Percentiles rank a stretch among this genome's conserved stretches.
Evolutionary conservation across 1,139 yeast species (phyloP).

Genomic region (Fermentozyma sake): DNA sequence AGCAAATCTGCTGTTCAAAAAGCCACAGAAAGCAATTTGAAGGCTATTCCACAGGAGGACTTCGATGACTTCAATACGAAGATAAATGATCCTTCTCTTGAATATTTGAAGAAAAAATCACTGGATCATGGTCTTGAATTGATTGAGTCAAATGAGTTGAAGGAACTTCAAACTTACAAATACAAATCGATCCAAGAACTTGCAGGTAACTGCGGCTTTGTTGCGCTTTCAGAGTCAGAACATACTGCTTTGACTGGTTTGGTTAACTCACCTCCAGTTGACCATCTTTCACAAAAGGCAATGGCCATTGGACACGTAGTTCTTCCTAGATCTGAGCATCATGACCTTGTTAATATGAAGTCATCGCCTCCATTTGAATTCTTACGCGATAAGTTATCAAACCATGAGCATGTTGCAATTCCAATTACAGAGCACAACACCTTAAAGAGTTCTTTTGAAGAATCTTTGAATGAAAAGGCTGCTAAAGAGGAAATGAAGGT

Average conservation of each 20-base stretch:
- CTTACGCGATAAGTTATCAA: conserved; percentile 2
- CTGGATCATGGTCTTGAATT: conserved; percentile 5
- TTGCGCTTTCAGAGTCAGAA: conserved; percentile 5
- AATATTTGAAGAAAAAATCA: conserved; percentile 16
- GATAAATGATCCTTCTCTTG: conserved; percentile 16
- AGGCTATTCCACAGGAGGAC: conserved; percentile 16
- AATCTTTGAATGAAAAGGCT: conserved; percentile 13
- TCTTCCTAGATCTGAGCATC: conserved; percentile 8
- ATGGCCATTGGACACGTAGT: conserved; percentile 4
- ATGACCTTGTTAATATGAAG: conserved; percentile 9
- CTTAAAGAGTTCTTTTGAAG: conserved; percentile 4
- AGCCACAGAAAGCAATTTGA: conserved; percentile 15
- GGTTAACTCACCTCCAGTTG: conserved; percentile 15
- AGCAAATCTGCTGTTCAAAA: conserved; percentile 9
- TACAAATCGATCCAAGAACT: conserved; percentile 17
- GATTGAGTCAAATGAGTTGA: conserved; percentile 16
- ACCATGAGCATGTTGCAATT: conserved; percentile 12
- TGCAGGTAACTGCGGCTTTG: conserved; percentile 6
- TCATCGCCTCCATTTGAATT: conserved; percentile 5
- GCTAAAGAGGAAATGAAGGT: conserved; percentile 8
- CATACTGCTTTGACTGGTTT: conserved; percentile 2
- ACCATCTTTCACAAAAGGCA: conserved; percentile 15
- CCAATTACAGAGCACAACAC: conserved; percentile 9
- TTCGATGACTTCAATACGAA: conserved; percentile 17
- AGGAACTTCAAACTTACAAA: conserved; percentile 4